phyloP scores from a whole-genome alignment of 164 flowering plant genomes.

The Berberis thunbergii region DNA sequence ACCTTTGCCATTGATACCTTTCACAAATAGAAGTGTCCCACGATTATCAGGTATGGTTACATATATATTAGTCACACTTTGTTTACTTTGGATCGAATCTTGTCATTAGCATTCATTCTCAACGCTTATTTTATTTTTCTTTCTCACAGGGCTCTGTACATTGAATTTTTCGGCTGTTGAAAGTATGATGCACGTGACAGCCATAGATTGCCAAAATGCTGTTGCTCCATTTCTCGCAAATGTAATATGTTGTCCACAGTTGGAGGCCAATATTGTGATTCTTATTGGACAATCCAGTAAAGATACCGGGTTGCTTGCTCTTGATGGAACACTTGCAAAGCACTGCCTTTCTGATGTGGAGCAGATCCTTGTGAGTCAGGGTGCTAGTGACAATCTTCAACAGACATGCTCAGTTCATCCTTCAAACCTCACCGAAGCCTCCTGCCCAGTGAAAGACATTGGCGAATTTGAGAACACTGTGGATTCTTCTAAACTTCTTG shows the following conservation, averaged over 20 bases:
- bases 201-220: constrained; percentile 58
- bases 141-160: constrained; percentile 55
- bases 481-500: constrained; percentile 57
- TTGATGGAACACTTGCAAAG: constrained; percentile 50
- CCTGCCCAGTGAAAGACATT: constrained; percentile 77
- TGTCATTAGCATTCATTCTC: neutral
- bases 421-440: constrained; percentile 68
- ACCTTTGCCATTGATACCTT: constrained; percentile 85
- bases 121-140: neutral
- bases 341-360: constrained; percentile 82
- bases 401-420: constrained; percentile 63
- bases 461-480: constrained; percentile 63
- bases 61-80: neutral
- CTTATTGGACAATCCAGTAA: constrained; percentile 81
- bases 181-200: constrained; percentile 51
- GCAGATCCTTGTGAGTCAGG: constrained; percentile 59
- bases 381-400: constrained; percentile 50
- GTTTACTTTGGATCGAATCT: neutral
- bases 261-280: constrained; percentile 59
- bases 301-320: constrained; percentile 50
- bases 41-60: constrained; percentile 58
- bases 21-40: constrained; percentile 58
- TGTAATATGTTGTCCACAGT: constrained; percentile 92
- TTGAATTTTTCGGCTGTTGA: constrained; percentile 68
- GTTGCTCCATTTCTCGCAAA: constrained; percentile 81